Conservation (phyloP, 345 rosid genomes). For the Salix caprea region DNA sequence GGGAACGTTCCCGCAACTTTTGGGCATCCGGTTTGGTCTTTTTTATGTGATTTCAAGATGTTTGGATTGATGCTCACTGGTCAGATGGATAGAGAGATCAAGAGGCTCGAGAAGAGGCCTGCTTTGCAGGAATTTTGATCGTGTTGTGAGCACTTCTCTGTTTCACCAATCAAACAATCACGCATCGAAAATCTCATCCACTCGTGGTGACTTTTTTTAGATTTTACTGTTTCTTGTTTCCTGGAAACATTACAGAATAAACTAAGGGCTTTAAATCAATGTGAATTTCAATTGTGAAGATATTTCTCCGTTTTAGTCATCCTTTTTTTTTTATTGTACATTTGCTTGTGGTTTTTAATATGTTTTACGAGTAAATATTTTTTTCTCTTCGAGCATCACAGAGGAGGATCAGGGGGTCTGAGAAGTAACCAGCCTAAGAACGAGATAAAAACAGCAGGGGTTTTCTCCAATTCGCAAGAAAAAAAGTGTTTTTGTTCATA, state of each 20-base stretch:
- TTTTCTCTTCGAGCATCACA: too few species aligned
- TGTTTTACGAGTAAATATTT: too few species aligned
- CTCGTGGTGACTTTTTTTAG: neutral
- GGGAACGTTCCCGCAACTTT: constrained; percentile 72
- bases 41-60: constrained; percentile 84
- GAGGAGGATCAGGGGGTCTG: too few species aligned
- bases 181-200: neutral
- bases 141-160: neutral
- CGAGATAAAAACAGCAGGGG: too few species aligned
- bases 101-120: constrained; percentile 92
- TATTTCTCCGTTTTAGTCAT: too few species aligned
- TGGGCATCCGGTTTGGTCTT: constrained; percentile 90
- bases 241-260: neutral
- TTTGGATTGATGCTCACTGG: constrained; percentile 91
- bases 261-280: too few species aligned
- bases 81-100: constrained; percentile 87
- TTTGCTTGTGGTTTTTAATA: too few species aligned
- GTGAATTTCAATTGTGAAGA: too few species aligned
- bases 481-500: too few species aligned
- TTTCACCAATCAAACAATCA: neutral
- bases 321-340: too few species aligned
- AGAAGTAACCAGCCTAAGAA: too few species aligned
- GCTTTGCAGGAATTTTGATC: constrained; percentile 54
- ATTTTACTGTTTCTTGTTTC: neutral
- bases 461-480: too few species aligned